phyloP scores from a whole-genome alignment of 2,329 filamentous ascomycete species.

The Bipolaris sorokiniana region DNA sequence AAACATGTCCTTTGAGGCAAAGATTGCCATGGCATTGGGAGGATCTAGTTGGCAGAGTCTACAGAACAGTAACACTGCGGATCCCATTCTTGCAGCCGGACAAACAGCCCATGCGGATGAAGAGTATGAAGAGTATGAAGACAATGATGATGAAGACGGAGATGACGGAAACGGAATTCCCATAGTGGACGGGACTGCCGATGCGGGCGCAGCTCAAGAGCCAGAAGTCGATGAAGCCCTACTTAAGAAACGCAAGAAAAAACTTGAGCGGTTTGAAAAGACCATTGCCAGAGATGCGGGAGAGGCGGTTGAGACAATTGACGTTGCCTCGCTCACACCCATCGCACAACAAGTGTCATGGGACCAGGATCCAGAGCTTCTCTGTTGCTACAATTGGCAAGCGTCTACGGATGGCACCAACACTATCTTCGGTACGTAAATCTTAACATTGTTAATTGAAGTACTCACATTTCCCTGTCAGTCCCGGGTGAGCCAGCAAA shows the following conservation, averaged over 20 bases:
- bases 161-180: background rate
- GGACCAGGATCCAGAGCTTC: conserved; percentile 33
- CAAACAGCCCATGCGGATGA: background rate
- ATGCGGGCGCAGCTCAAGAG: background rate
- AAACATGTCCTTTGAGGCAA: conserved; percentile 21
- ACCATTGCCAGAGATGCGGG: conserved; percentile 26
- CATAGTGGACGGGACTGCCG: background rate
- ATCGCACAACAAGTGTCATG: conserved; percentile 24
- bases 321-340: conserved; percentile 17
- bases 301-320: conserved; percentile 23
- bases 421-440: conserved; percentile 31
- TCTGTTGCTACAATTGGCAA: conserved; percentile 42
- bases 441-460: background rate
- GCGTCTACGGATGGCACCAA: conserved; percentile 28
- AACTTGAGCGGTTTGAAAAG: conserved; percentile 19
- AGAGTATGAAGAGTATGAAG: background rate
- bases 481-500: conserved; percentile 37
- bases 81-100: background rate
- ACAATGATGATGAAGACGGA: background rate
- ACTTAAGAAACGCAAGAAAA: conserved; percentile 23
- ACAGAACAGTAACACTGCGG: conserved; percentile 3
- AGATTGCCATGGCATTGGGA: conserved; percentile 19
- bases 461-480: conserved; percentile 6
- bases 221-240: conserved; percentile 7
- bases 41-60: conserved; percentile 24